Evolutionary conservation across 345 rosid species (phyloP).

Genomic region (Schrenkiella parvula): DNA sequence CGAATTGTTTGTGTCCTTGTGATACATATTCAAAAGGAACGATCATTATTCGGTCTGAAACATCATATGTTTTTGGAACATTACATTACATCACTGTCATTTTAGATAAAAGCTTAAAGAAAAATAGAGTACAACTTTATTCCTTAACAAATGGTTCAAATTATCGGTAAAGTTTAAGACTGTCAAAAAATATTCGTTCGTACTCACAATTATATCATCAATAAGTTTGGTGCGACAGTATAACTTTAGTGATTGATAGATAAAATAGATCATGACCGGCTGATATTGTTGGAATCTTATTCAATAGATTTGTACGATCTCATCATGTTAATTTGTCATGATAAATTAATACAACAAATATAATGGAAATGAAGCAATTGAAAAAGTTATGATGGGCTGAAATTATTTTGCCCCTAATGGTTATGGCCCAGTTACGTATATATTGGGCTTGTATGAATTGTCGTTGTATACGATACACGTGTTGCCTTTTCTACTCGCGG

Average conservation of each 20-base stretch:
- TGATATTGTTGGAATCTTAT: slow-evolving; percentile 7
- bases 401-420: neutral
- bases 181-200: slow-evolving; percentile 30
- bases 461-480: neutral
- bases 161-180: neutral
- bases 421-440: neutral
- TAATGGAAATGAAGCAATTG: neutral
- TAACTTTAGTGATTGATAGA: slow-evolving; percentile 28
- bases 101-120: slow-evolving; percentile 1
- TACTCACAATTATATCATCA: slow-evolving; percentile 12
- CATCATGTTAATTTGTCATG: slow-evolving; percentile 3
- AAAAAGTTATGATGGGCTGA: neutral
- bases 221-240: slow-evolving; percentile 8
- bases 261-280: neutral
- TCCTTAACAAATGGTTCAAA: slow-evolving; percentile 20
- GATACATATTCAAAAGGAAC: slow-evolving; percentile 19
- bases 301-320: slow-evolving; percentile 4
- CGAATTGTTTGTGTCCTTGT: slow-evolving; percentile 5
- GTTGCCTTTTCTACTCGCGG: neutral
- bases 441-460: neutral
- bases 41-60: slow-evolving; percentile 22
- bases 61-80: slow-evolving; percentile 15
- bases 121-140: slow-evolving; percentile 26
- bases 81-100: slow-evolving; percentile 27
- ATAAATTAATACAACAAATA: neutral